phyloP scores from a whole-genome alignment of 352 stramenopile species.

The Phytopythium mirpurense region DNA sequence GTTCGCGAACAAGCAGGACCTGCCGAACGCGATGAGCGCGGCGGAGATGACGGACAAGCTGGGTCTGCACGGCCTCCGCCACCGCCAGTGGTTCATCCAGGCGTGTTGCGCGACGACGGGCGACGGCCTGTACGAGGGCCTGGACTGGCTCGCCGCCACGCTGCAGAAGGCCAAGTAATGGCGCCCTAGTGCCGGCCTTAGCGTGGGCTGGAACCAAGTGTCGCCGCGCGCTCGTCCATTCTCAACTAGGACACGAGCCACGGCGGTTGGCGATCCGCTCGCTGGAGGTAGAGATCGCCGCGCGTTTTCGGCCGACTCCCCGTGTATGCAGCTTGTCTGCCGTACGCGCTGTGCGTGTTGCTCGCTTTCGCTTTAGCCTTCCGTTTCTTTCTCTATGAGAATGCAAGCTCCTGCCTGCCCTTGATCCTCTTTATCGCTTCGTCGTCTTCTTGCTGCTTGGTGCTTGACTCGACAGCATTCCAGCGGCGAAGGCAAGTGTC shows the following conservation, averaged over 20 bases:
- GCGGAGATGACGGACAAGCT: constrained; percentile 99
- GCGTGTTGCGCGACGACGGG: constrained; percentile 98
- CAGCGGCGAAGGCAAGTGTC: too few relatives aligned
- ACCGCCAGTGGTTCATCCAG: constrained; percentile 99
- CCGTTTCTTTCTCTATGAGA: not conserved
- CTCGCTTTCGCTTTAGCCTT: constrained; percentile 1
- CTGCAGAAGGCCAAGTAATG: constrained; percentile 80
- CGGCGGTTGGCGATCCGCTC: not conserved
- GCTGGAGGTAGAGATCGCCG: not conserved
- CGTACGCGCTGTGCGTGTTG: not conserved
- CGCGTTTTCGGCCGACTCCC: not conserved
- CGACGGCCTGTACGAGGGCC: constrained; percentile 98
- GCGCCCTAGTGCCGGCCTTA: not conserved
- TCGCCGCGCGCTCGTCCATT: not conserved
- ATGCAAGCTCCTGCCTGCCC: constrained; percentile 5
- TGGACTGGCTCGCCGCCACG: constrained; percentile 96
- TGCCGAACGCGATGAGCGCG: constrained; percentile 93
- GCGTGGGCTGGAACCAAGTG: not conserved
- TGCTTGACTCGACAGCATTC: too few relatives aligned
- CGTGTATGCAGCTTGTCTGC: constrained; percentile 1
- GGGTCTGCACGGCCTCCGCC: constrained; percentile 94
- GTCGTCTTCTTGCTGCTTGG: not conserved
- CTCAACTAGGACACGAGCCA: not conserved
- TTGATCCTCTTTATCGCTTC: too few relatives aligned
- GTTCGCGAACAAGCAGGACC: constrained; percentile 99